Evolutionary conservation across 768 basidiomycete genomes (phyloP).

Genomic region (Calocybe cyanea): DNA sequence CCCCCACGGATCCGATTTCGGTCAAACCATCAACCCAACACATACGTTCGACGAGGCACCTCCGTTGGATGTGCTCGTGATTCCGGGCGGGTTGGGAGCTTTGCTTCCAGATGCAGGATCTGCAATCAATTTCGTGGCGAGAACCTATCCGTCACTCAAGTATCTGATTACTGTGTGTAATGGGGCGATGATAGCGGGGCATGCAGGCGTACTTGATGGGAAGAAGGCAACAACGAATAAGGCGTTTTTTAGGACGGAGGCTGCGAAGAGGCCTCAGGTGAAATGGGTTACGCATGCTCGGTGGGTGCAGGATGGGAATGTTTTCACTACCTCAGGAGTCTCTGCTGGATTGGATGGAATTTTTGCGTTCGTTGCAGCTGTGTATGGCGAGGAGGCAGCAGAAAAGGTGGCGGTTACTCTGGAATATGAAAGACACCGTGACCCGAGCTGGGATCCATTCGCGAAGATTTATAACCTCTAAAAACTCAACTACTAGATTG

Average conservation of each 20-base stretch:
- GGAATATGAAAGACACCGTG: slow-evolving; percentile 34
- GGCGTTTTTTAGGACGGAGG: slow-evolving; percentile 21
- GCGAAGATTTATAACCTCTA: slow-evolving; percentile 26
- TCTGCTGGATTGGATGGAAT: slow-evolving; percentile 38
- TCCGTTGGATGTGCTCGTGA: slow-evolving; percentile 30
- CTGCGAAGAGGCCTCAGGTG: slow-evolving; percentile 27
- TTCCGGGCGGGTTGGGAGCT: slow-evolving; percentile 28
- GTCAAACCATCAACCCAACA: slow-evolving; percentile 29
- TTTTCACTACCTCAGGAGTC: slow-evolving; percentile 46
- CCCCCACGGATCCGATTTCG: slow-evolving; percentile 9
- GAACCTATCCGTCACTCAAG: slow-evolving; percentile 29
- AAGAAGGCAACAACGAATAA: slow-evolving; percentile 44
- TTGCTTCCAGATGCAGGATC: slow-evolving; percentile 14
- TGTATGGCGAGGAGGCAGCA: slow-evolving; percentile 33
- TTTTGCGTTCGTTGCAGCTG: slow-evolving; percentile 31
- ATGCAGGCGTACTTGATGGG: slow-evolving; percentile 38
- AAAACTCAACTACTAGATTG: not conserved
- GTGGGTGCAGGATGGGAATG: slow-evolving; percentile 44
- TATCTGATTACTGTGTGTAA: slow-evolving; percentile 43
- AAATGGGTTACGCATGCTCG: slow-evolving; percentile 40
- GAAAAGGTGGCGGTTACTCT: slow-evolving; percentile 25
- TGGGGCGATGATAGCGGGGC: slow-evolving; percentile 34
- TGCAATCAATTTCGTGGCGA: slow-evolving; percentile 27
- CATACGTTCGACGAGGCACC: slow-evolving; percentile 33
- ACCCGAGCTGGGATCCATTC: slow-evolving; percentile 35